Conservation (phyloP, 495 filamentous ascomycete species). For the Xanthoparmelia taractica region DNA sequence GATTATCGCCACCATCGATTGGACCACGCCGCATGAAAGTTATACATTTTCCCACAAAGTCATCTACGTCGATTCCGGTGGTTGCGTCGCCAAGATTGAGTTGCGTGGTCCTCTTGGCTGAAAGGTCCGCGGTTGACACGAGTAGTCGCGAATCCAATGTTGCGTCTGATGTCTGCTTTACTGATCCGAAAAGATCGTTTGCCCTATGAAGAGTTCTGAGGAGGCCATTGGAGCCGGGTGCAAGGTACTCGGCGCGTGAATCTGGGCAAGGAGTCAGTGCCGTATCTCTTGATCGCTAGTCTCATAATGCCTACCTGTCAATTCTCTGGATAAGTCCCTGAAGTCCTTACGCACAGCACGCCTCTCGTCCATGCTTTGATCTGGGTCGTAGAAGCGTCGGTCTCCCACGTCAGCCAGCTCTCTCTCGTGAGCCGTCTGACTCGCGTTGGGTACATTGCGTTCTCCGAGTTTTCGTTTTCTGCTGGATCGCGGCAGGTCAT, state of each 20-base stretch:
- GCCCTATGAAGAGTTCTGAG: conserved; percentile 53
- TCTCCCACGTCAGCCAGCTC: conserved; percentile 31
- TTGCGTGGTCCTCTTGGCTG: conserved; percentile 62
- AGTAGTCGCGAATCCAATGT: conserved; percentile 81
- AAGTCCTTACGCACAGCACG: conserved; percentile 58
- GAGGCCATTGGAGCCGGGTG: conserved; percentile 53
- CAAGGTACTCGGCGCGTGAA: conserved; percentile 58
- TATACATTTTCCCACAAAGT: conserved; percentile 88
- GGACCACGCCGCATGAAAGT: conserved; percentile 68
- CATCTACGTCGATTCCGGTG: conserved; percentile 78
- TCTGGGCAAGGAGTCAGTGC: conserved; percentile 36
- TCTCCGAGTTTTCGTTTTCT: conserved; percentile 42
- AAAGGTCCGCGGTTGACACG: conserved; percentile 67
- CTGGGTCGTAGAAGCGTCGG: conserved; percentile 69
- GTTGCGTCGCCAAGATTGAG: conserved; percentile 60
- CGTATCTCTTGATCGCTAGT: background rate
- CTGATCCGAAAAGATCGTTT: conserved; percentile 55
- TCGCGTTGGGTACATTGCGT: conserved; percentile 25
- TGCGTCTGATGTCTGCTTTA: conserved; percentile 90
- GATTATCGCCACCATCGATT: conserved; percentile 26
- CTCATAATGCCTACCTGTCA: conserved; percentile 47
- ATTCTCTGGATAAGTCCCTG: conserved; percentile 56
- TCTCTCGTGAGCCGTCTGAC: conserved; percentile 20
- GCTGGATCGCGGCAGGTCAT: conserved; percentile 19
- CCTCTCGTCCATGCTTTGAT: conserved; percentile 76